Base-by-base conservation (phyloP, 2,329 filamentous ascomycete genomes). In the Sporothrix luriei region DNA sequence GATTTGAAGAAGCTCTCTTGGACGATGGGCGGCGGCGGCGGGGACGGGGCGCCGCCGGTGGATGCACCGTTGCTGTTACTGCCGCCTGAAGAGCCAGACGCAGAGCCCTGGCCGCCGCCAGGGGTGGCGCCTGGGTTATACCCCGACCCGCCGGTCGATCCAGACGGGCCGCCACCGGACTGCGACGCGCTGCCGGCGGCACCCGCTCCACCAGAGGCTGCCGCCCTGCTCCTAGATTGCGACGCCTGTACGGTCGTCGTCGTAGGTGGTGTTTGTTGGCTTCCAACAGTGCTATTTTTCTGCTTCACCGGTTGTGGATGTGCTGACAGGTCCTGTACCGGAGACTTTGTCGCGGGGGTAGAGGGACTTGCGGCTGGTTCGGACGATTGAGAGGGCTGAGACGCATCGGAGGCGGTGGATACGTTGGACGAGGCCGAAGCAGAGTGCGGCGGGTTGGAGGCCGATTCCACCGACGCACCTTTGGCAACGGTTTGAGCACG, bases 1-100 rank as follows among this genome's bases (percentile, higher is more conserved):
- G 93, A 92, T 78, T 98, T 98, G 85, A 97, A 99, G 80, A 99
- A 98, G 1, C 92, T 95, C 78, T 99, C 95, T 78, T 99, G 95
- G 0, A 96, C 95, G 0, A 94, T 93, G 2, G 94, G 94, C 0
- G 88, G 85, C 79, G 9, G 77, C 21, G 66, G 62, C 46, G 55
- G 68, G 14, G 26, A 66, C 10, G 1, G 83, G 76, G 10, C 82
- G 13, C 64, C 19, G 49, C 62, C 21, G 24, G 66, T 6, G 33
- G 80, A 74, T 33, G 79, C 73, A 64, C 79, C 70, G 29, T 78
- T 82, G 75, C 74, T 81, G 69, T 79, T 81, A 71, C 19, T 51
- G 11, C 24, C 24, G 57, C 62, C 43, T 2, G 65, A 67, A 16
- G 61, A 14, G 3, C 66, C 24, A 1, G 38, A 43, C 21, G 54